These are phyloP conservation scores for Saturnispora hagleri DNA, from an alignment of 805 yeast genomes.

Conservation along the genomic window DNA sequence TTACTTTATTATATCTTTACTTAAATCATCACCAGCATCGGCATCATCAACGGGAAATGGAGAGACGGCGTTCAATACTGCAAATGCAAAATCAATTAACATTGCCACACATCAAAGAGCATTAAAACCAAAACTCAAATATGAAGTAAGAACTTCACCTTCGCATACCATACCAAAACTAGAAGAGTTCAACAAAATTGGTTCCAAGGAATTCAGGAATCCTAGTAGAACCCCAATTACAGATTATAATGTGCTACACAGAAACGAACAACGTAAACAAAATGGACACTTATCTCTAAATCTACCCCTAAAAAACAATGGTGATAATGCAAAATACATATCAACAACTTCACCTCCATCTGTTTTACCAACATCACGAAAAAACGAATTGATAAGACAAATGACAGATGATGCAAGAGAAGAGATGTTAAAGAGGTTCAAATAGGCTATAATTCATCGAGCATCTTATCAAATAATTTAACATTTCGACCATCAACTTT, in stretches of 20 bases:
- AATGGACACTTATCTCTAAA: conserved; percentile 5
- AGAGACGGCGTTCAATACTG: conserved; percentile 4
- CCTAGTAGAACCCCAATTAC: conserved; percentile 1
- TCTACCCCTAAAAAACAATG: neutral
- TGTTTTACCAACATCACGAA: neutral
- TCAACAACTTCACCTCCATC: neutral
- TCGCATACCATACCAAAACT: neutral
- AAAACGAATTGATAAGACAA: conserved; percentile 7
- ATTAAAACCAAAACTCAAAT: neutral
- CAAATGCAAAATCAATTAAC: conserved; percentile 1
- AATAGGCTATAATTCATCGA: neutral
- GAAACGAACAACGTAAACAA: conserved; percentile 2
- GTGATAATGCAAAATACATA: neutral
- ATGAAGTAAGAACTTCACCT: neutral
- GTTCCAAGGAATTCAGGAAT: conserved; percentile 1
- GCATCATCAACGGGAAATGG: neutral
- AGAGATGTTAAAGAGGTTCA: conserved; percentile 12
- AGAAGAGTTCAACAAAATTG: neutral
- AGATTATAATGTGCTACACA: conserved; percentile 1
- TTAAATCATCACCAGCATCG: neutral
- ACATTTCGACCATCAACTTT: conserved; percentile 14
- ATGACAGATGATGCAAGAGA: conserved; percentile 12
- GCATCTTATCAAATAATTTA: conserved; percentile 14
- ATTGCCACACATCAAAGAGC: neutral
- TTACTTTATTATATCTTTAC: neutral